Evolutionary conservation across 305 asterid species (phyloP).

Genomic region (Andrographis paniculata): DNA sequence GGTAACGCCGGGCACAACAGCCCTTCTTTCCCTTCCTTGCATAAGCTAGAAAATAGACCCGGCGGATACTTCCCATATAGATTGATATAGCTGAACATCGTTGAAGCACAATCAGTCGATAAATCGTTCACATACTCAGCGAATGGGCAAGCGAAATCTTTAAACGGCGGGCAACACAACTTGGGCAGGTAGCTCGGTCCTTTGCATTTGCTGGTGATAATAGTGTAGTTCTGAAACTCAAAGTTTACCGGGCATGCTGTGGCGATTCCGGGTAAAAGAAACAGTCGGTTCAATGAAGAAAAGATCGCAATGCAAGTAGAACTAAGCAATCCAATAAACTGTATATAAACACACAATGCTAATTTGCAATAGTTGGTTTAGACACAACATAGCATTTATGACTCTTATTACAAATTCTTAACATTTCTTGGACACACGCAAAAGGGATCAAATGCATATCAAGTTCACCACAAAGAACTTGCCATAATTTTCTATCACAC

Average conservation of each 20-base stretch:
- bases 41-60: conserved; percentile 56
- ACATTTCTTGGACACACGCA: too few relatives aligned
- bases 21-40: conserved; percentile 42
- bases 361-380: too few relatives aligned
- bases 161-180: conserved; percentile 47
- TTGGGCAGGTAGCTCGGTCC: conserved; percentile 51
- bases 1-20: conserved; percentile 47
- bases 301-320: neutral
- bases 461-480: too few relatives aligned
- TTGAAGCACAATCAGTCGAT: conserved; percentile 58
- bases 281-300: conserved; percentile 5
- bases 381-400: too few relatives aligned
- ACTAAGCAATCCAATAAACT: too few relatives aligned
- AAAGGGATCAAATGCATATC: too few relatives aligned
- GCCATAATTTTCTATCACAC: too few relatives aligned
- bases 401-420: too few relatives aligned
- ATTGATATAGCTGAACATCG: conserved; percentile 85
- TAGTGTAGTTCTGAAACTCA: conserved; percentile 67
- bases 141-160: conserved; percentile 54
- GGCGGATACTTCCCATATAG: conserved; percentile 74
- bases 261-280: neutral
- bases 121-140: conserved; percentile 39
- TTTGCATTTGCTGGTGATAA: conserved; percentile 66
- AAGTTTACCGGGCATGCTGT: conserved; percentile 74
- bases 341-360: too few relatives aligned